Conservation (phyloP, 208 protist genomes). For the Trypanosoma grayi region DNA sequence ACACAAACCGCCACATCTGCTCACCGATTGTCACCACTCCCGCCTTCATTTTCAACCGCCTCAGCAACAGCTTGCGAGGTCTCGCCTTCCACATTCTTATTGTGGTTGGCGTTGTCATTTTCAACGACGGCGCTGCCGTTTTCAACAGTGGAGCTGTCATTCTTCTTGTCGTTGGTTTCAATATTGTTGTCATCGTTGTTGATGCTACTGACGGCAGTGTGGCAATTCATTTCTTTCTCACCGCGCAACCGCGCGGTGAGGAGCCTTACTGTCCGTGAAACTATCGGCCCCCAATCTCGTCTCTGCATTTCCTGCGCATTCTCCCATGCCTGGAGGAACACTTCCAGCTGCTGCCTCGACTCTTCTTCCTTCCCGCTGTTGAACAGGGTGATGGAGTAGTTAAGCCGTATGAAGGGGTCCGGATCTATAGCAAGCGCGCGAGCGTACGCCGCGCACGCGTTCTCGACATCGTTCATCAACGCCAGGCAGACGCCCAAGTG, state of each 20-base stretch:
- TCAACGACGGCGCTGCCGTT: no score
- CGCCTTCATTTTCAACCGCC: neutral
- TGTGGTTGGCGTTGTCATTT: no score
- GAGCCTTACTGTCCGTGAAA: slow-evolving; percentile 1
- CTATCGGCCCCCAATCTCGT: slow-evolving; percentile 19
- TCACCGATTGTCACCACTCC: neutral
- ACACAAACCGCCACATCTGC: neutral
- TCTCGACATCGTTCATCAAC: slow-evolving; percentile 93
- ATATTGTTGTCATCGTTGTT: neutral
- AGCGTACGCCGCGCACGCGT: slow-evolving; percentile 91
- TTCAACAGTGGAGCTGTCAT: no score
- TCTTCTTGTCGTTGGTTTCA: no score
- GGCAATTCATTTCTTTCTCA: neutral
- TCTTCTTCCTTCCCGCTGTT: slow-evolving; percentile 50
- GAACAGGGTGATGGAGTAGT: slow-evolving; percentile 90
- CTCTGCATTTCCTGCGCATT: slow-evolving; percentile 24
- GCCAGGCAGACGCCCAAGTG: slow-evolving; percentile 92
- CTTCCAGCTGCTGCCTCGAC: slow-evolving; percentile 42
- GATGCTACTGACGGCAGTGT: neutral
- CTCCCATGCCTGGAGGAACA: slow-evolving; percentile 48
- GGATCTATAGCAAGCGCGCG: slow-evolving; percentile 84
- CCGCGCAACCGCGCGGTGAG: slow-evolving; percentile 1
- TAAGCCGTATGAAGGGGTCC: slow-evolving; percentile 86
- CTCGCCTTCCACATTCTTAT: no score
- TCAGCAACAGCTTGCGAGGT: no score